Evolutionary conservation across 768 basidiomycete genomes (phyloP).

Genomic region (Russula abietina): DNA sequence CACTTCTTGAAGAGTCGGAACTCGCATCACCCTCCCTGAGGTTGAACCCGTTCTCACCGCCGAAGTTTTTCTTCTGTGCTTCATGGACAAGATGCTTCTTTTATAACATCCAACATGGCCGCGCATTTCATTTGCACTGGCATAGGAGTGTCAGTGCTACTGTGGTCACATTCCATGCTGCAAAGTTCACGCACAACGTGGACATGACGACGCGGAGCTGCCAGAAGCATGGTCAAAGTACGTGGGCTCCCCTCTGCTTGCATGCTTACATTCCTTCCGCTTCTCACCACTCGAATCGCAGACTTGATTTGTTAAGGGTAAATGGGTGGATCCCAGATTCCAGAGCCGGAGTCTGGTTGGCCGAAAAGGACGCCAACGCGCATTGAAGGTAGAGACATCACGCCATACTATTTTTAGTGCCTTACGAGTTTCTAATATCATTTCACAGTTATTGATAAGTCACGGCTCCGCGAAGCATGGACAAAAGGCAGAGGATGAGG

Average conservation of each 20-base stretch:
- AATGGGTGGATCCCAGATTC: conserved; percentile 57
- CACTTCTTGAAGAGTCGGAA: conserved; percentile 50
- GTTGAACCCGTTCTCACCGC: conserved; percentile 56
- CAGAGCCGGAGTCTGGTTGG: conserved; percentile 77
- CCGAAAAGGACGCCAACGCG: conserved; percentile 59
- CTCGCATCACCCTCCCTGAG: conserved; percentile 50
- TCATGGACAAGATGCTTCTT: no score
- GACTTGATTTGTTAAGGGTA: conserved; percentile 62
- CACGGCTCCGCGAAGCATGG: conserved; percentile 50
- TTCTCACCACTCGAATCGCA: conserved; percentile 27
- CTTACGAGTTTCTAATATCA: neutral
- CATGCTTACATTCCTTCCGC: neutral
- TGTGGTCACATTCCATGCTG: no score
- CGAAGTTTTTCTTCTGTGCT: no score
- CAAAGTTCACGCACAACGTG: conserved; percentile 51
- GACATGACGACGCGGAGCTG: conserved; percentile 55
- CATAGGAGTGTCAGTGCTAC: no score
- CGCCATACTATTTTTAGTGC: neutral
- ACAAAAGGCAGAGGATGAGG: conserved; percentile 56
- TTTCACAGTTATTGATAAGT: conserved; percentile 52
- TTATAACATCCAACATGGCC: no score
- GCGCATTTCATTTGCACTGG: no score
- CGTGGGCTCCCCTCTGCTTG: conserved; percentile 23
- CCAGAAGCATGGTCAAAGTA: conserved; percentile 66
- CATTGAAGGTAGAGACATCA: conserved; percentile 52